A percentile compares a stretch with the other conserved stretches of the same genome.
These are phyloP conservation scores for Chaetomium fimeti DNA, from an alignment of 495 filamentous ascomycete species.

Conservation along the genomic window DNA sequence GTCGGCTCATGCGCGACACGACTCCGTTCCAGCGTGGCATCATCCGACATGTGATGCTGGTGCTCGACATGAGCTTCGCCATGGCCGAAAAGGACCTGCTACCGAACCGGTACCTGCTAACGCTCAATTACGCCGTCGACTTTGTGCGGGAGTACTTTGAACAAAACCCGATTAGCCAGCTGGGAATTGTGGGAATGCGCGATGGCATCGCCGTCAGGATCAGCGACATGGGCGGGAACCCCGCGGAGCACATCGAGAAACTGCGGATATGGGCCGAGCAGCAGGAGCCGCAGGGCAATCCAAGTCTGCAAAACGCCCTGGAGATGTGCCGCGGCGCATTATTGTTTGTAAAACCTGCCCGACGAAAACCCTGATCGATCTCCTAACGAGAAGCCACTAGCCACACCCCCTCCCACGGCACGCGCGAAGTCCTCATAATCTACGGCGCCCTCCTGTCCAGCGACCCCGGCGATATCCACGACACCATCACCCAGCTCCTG, in stretches of 20 bases:
- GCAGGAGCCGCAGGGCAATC: slow-evolving; percentile 83
- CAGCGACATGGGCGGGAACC: slow-evolving; percentile 88
- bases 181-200: slow-evolving; percentile 84
- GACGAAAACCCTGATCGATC: background rate
- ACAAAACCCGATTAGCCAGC: slow-evolving; percentile 97
- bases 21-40: slow-evolving; percentile 94
- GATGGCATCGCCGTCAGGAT: slow-evolving; percentile 85
- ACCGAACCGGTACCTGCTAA: slow-evolving; percentile 79
- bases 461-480: slow-evolving; percentile 93
- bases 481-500: slow-evolving; percentile 75
- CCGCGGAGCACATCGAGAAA: slow-evolving; percentile 78
- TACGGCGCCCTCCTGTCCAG: slow-evolving; percentile 86
- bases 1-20: slow-evolving; percentile 75
- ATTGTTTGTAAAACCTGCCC: slow-evolving; percentile 55
- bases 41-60: slow-evolving; percentile 86
- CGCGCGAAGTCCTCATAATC: slow-evolving; percentile 84
- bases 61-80: slow-evolving; percentile 88
- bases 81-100: slow-evolving; percentile 95
- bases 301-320: slow-evolving; percentile 90
- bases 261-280: slow-evolving; percentile 63
- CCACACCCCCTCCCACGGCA: slow-evolving; percentile 89
- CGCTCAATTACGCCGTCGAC: slow-evolving; percentile 77
- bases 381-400: slow-evolving; percentile 38
- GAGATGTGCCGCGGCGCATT: slow-evolving; percentile 89
- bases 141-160: slow-evolving; percentile 96